Conservation (phyloP, 805 yeast genomes). For the Starmerella vitae region DNA sequence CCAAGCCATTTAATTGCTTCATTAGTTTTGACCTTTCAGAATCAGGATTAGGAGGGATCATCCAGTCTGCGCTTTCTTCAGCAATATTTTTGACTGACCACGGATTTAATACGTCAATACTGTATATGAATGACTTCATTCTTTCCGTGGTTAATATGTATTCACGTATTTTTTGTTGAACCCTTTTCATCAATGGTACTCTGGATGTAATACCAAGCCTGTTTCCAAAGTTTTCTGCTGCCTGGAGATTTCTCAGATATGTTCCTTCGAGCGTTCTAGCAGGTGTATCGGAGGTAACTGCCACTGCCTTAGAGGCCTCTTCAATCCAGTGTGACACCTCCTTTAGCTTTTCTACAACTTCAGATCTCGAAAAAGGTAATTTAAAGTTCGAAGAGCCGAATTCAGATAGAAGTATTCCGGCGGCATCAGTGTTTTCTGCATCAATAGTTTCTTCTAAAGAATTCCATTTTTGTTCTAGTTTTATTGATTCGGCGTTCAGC, state of each 20-base stretch:
- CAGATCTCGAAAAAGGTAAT: no score
- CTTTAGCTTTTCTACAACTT: background rate
- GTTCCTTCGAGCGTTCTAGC: no score
- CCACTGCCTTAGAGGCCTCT: no score
- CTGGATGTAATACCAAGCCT: background rate
- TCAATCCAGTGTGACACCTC: background rate
- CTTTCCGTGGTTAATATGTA: background rate
- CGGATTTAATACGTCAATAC: background rate
- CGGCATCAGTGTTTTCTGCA: no score
- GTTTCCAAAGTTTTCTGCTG: background rate
- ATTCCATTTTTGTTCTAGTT: no score
- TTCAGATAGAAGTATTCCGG: no score
- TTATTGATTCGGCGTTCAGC: no score
- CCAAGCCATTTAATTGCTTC: slow-evolving; percentile 1
- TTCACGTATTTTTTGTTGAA: background rate
- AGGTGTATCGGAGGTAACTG: no score
- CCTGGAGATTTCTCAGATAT: background rate
- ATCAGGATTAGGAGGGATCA: background rate
- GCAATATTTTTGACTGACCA: background rate
- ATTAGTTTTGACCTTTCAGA: background rate
- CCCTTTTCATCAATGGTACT: background rate
- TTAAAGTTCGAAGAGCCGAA: no score
- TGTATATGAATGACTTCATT: background rate
- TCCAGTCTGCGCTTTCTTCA: background rate
- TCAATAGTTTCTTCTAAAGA: no score